These are phyloP conservation scores for Infundibulicybe gibba DNA, from an alignment of 768 basidiomycete species.

Conservation along the genomic window DNA sequence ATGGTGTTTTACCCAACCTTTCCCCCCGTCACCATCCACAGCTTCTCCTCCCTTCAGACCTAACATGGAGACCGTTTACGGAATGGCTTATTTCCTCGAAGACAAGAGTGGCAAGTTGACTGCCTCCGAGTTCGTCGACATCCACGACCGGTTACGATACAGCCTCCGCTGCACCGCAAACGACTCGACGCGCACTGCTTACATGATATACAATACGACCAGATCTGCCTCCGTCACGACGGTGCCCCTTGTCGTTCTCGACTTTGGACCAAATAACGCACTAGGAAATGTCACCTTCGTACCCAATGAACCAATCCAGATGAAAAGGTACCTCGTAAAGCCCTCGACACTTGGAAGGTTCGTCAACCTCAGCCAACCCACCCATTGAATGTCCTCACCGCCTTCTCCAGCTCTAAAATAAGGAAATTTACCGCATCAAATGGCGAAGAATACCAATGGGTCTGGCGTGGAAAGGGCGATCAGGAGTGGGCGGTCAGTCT, in stretches of 20 bases:
- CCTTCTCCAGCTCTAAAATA: conserved; percentile 29
- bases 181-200: conserved; percentile 38
- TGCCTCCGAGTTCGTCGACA: conserved; percentile 58
- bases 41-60: no score
- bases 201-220: conserved; percentile 48
- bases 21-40: no score
- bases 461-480: conserved; percentile 37
- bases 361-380: conserved; percentile 8
- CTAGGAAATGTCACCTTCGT: conserved; percentile 51
- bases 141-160: conserved; percentile 57
- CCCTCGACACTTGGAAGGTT: conserved; percentile 39
- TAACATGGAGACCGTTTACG: conserved; percentile 38
- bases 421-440: conserved; percentile 59
- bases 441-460: conserved; percentile 61
- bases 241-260: conserved; percentile 42
- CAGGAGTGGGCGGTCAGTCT: conserved; percentile 65
- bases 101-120: conserved; percentile 53
- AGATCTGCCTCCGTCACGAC: conserved; percentile 17
- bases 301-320: conserved; percentile 29
- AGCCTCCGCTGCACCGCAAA: conserved; percentile 43
- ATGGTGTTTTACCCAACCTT: no score
- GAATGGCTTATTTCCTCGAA: conserved; percentile 61
- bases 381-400: neutral
- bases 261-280: conserved; percentile 45
- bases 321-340: conserved; percentile 52